Base-by-base conservation (phyloP, 305 asterid genomes). In the Andrographis paniculata region DNA sequence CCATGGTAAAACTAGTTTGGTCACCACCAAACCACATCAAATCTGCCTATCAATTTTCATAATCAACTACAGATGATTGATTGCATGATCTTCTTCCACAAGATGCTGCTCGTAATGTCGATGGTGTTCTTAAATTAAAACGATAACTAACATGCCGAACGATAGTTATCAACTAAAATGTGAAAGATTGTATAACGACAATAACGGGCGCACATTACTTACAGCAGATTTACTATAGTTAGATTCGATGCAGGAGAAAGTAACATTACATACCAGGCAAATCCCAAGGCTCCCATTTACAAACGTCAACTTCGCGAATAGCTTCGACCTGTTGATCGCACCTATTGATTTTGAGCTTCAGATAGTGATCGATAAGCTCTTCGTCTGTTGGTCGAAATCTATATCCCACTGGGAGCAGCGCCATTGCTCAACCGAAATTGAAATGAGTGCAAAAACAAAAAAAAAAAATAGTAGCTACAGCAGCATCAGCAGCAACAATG, bases 271-370 rank as follows among this genome's bases (percentile, higher is more conserved):
- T 38, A 85, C 98, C 86, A 28, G 98, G 98, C 45, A 91, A 74
- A 67, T 91, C 95, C 97, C 94, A 82, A 18, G 98, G 98, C 69
- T 87, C 95, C 64, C 59, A 59, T 60, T 81, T 92, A 60, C 99
- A 92, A 30, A 92, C 76, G 72, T 92, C 99, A 42, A 92, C 72
- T 60, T 92, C 99, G 4, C 99, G 94, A 54, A 92, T 87, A 35
- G 66, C 68, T 21, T 72, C 48, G 45, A 87, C 96, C 52, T 87
- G 84, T 18, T 73, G 65, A 50, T 81, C 73, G 22, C 49, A 72
- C 23, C 87, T 66, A 48, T 74, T 81, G 63, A 92, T 92, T 52
- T 92, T 92, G 13, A 70, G 79, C 67, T 75, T 50, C 61, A 92
- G 30, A 48, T 92, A 92, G 65, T 92, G 95, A 70, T 74, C 76